Evolutionary conservation across 495 filamentous ascomycete genomes (phyloP), one percentile per base, ranked within the genome.

Genomic region (Aspergillus baeticus): DNA sequence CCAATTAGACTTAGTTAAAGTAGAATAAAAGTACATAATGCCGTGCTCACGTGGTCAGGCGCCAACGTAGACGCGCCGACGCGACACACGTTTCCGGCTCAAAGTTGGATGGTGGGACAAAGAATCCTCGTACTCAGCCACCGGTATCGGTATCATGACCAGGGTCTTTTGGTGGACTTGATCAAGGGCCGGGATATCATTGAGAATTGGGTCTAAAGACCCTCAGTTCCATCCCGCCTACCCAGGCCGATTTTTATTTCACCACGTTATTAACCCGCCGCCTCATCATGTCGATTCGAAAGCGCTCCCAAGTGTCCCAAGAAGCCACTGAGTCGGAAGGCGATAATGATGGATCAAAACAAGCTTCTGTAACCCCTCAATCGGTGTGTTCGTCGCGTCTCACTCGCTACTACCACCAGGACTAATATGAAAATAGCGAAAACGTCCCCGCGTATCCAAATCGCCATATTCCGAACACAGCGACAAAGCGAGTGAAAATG

Each of bases 301-400:
- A 86, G 63, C 78, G 84, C 53, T 59, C 66, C 21, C 77, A 80
- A 53, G 64, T 65, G 31, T 63, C 60, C 38, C 43, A 63, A 5
- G 70, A 72, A n/a, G 71, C 77, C n/a, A 73, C 69, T n/a, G 76
- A 80, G 35, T 74, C 75, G 2, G 78, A 84, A 33, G 61, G 76
- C 13, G 76, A 79, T 17, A 63, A 80, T 13, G 70, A 74, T 37
- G 70, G 72, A 35, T 72, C 76, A 10, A 75, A 66, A 54, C 80
- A 77, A 10, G 46, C 52, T 48, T 71, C 63, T 51, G 59, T 80
- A 35, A 66, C 72, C 39, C 70, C 72, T 45, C 66, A 78, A 46
- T 66, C 71, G 43, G 55, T 63, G 43, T 26, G 54, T 51, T 14
- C 45, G 4, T 47, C 20, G 6, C 20, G 35, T 13, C 35, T 21